Base-by-base conservation (phyloP, 306 rosid genomes). In the Ormosia semicastrata region DNA sequence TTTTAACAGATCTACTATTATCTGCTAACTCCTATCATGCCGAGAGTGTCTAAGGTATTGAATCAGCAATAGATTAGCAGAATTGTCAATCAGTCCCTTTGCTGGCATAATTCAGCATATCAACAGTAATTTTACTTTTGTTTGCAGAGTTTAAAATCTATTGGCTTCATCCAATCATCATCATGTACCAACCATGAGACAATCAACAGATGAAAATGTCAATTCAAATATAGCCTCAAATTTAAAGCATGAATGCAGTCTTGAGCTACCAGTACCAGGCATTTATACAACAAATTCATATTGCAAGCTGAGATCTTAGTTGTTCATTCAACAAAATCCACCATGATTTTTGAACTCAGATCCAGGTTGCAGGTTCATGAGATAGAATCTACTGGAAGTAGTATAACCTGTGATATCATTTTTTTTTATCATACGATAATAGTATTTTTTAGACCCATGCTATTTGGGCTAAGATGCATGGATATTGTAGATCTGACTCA, bases 151-250 rank as follows among this genome's bases (percentile, higher is more conserved):
- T 71, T 49, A 71, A 18, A 56, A 9, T 41, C 4, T 62, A 49
- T 60, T 39, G 79, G 50, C 49, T 81, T 30, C 49, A 53, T 29
- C 73, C 71, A 63, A 72, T 62, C 73, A 14, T 60, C 50, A 59
- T 40, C 15, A 12, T 47, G 65, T 47, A 62, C 78, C 53, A 71
- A 43, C 39, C 58, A 79, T 3, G n/a, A 58, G 76, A 33, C 24
- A 24, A 24, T 24, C 24, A 1, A 24, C 52, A 43, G 34, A 59
- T 40, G 49, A 15, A 80, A 59, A 10, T 71, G 57, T n/a, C 3
- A 14, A 71, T 69, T 15, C 30, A 47, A 11, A 49, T 37, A 44
- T 62, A 50, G 66, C 40, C 15, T 49, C 65, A 70, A 17, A 43
- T 79, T 43, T 32, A 67, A 71, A 59, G 60, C 65, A 71, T 18